phyloP scores from a whole-genome alignment of 2,329 filamentous ascomycete genomes.

The Bipolaris gigantea region DNA sequence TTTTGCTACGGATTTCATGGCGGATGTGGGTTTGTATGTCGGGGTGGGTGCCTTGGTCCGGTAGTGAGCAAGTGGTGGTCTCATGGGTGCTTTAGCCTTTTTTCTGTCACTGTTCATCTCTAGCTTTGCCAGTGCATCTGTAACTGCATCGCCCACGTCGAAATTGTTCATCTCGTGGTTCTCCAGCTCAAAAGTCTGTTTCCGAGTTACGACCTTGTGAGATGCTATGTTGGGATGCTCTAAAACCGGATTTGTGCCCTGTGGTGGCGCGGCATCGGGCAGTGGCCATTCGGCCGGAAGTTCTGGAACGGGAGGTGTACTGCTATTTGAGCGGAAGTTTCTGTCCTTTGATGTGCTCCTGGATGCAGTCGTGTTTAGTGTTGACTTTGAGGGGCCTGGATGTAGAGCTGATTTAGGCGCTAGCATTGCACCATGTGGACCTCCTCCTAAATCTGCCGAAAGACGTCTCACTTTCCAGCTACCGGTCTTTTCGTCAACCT shows the following conservation, averaged over 20 bases:
- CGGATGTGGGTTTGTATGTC: not conserved
- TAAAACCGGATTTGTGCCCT: slow-evolving; percentile 14
- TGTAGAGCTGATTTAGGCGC: slow-evolving; percentile 16
- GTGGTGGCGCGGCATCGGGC: slow-evolving; percentile 21
- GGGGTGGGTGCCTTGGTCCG: slow-evolving; percentile 1
- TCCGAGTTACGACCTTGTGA: slow-evolving; percentile 11
- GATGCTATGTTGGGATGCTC: slow-evolving; percentile 16
- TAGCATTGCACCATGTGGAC: slow-evolving; percentile 11
- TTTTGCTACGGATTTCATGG: not conserved
- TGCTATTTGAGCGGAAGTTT: slow-evolving; percentile 15
- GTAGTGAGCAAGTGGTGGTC: slow-evolving; percentile 4
- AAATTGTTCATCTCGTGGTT: slow-evolving; percentile 23
- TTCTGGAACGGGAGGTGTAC: slow-evolving; percentile 32
- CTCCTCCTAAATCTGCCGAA: slow-evolving; percentile 22
- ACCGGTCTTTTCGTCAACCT: slow-evolving; percentile 36
- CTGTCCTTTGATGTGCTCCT: slow-evolving; percentile 20
- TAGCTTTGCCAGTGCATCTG: slow-evolving; percentile 23
- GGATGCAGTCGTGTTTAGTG: slow-evolving; percentile 11
- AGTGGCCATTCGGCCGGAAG: slow-evolving; percentile 32
- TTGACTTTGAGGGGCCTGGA: slow-evolving; percentile 8
- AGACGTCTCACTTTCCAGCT: slow-evolving; percentile 38
- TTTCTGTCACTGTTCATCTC: slow-evolving; percentile 22
- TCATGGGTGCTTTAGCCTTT: slow-evolving; percentile 6
- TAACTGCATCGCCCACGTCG: slow-evolving; percentile 23
- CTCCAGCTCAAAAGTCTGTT: slow-evolving; percentile 18